These are phyloP conservation scores for Fusarium metavorans DNA, from an alignment of 2,329 filamentous ascomycete species.

Conservation along the genomic window DNA sequence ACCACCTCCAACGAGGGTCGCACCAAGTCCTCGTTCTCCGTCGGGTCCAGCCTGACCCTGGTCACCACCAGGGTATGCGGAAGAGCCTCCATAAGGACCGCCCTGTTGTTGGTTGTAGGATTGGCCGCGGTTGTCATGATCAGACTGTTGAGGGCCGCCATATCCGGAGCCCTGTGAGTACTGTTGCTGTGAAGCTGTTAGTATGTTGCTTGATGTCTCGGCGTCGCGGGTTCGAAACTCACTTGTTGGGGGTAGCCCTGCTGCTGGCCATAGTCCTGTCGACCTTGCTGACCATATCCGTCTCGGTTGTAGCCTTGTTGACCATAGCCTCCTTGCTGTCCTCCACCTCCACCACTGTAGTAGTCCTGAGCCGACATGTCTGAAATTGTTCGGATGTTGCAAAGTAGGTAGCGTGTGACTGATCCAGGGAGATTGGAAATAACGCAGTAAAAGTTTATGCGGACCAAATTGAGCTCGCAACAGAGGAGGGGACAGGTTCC, in stretches of 20 bases:
- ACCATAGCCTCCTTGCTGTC: conserved; percentile 21
- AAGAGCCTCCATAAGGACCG: conserved; percentile 28
- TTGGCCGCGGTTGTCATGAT: conserved; percentile 29
- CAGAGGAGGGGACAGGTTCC: conserved; percentile 13
- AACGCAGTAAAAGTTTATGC: neutral
- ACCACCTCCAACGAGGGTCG: conserved; percentile 60
- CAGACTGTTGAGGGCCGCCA: conserved; percentile 26
- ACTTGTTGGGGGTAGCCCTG: conserved; percentile 34
- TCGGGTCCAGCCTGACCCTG: conserved; percentile 20
- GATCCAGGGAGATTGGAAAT: neutral
- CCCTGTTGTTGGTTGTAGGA: conserved; percentile 34
- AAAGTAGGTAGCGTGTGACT: neutral
- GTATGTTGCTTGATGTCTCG: too few relatives aligned
- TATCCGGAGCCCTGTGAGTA: conserved; percentile 33
- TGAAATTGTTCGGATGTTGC: neutral
- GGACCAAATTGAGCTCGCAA: neutral
- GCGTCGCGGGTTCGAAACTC: neutral
- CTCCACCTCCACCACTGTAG: conserved; percentile 32
- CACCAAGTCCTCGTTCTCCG: conserved; percentile 63
- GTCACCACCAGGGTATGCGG: conserved; percentile 19
- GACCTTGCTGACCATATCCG: conserved; percentile 21
- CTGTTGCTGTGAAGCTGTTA: conserved; percentile 20
- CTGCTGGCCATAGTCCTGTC: conserved; percentile 23
- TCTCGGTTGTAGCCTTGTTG: conserved; percentile 29
- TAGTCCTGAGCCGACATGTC: conserved; percentile 44